A percentile compares a stretch with the other conserved stretches of the same genome.
Conservation (phyloP, 768 basidiomycete species). For the Stropharia rugosoannulata region DNA sequence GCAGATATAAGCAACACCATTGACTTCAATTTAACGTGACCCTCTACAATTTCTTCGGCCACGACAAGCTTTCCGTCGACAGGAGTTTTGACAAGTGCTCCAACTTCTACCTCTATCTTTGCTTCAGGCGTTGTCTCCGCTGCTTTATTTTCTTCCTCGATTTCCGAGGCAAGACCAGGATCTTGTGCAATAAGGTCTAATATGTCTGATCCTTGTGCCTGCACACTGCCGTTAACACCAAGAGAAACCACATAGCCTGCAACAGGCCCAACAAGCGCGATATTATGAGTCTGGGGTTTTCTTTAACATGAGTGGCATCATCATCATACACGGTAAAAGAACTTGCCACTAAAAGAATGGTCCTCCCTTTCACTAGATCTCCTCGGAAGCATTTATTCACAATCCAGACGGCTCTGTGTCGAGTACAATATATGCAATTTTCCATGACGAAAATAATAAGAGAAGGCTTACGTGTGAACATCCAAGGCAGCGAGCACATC, state of each 20-base stretch:
- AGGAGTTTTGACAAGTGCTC: constrained; percentile 14
- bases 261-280: constrained; percentile 47
- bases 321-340: not conserved
- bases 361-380: constrained; percentile 68
- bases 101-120: constrained; percentile 11
- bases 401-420: not conserved
- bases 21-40: constrained; percentile 20
- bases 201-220: constrained; percentile 42
- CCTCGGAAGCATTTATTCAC: constrained; percentile 53
- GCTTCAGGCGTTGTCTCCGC: constrained; percentile 8
- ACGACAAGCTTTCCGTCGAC: constrained; percentile 53
- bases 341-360: constrained; percentile 73
- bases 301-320: not conserved
- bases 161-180: constrained; percentile 29
- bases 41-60: constrained; percentile 56
- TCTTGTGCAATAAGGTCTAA: constrained; percentile 38
- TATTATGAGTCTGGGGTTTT: constrained; percentile 36
- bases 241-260: constrained; percentile 56
- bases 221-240: constrained; percentile 42
- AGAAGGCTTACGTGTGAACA: constrained; percentile 21
- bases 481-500: constrained; percentile 73
- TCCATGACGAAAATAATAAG: not conserved
- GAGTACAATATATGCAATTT: not conserved
- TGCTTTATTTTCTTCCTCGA: constrained; percentile 26
- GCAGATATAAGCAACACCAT: constrained; percentile 35